phyloP scores from a whole-genome alignment of 139 green algal species.

The Asterochloris erici region DNA sequence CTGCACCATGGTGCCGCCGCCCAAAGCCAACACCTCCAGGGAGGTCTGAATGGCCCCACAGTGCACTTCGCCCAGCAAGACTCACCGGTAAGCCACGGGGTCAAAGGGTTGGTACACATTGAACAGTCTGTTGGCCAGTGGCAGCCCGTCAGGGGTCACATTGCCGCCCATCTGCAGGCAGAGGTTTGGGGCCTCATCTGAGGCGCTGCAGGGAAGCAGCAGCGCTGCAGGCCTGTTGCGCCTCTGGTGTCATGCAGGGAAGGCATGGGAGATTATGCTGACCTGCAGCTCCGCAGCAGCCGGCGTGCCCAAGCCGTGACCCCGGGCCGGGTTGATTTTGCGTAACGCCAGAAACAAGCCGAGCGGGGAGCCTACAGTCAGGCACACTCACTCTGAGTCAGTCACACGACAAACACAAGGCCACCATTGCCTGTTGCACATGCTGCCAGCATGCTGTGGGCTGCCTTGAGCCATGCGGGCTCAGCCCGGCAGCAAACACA shows the following conservation, averaged over 20 bases:
- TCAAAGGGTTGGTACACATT: slow-evolving; percentile 80
- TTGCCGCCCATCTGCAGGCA: background rate
- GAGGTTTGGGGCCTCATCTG: background rate
- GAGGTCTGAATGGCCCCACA: too few species aligned
- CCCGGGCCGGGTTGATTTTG: slow-evolving; percentile 32
- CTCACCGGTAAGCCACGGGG: slow-evolving; percentile 52
- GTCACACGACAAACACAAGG: too few species aligned
- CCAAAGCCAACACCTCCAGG: too few species aligned
- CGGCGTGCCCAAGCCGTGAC: slow-evolving; percentile 32
- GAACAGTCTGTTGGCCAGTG: slow-evolving; percentile 46
- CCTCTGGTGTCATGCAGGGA: background rate
- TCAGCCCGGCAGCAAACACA: too few species aligned
- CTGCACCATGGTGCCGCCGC: too few species aligned
- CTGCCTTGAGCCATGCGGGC: too few species aligned
- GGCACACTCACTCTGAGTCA: background rate
- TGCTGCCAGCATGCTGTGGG: too few species aligned
- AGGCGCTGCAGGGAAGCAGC: background rate
- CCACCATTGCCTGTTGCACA: too few species aligned
- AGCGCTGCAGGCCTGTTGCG: background rate
- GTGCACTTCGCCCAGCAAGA: too few species aligned
- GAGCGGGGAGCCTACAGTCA: slow-evolving; percentile 56
- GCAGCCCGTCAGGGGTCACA: slow-evolving; percentile 42
- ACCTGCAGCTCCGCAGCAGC: slow-evolving; percentile 16
- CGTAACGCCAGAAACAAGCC: slow-evolving; percentile 69
- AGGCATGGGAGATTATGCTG: background rate